Evolutionary conservation across 1,139 yeast genomes (phyloP), one percentile per base, ranked within the genome.

Genomic region (Hyphopichia fennica): DNA sequence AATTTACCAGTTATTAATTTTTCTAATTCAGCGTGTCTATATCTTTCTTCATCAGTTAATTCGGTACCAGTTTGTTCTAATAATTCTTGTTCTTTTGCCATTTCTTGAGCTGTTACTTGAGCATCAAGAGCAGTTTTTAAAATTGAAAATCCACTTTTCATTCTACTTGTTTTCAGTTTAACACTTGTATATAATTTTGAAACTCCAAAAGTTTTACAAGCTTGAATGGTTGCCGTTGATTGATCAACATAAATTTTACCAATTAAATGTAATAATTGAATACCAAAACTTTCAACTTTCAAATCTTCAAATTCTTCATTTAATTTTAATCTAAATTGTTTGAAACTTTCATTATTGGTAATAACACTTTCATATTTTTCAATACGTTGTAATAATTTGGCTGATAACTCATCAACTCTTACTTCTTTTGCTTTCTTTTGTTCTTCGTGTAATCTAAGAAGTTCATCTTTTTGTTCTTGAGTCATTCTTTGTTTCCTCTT

Each of bases 1-100:
- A 86, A 73, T 59, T 86, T 85, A 22, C 95, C 93, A 3, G 86
- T 83, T 62, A 84, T 76, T 29, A 76, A 65, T 42, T 84, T 71
- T 56, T 84, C 89, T 56, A 79, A 75, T 54, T 83, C 85, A 6
- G 80, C 84, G 49, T 77, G 78, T 54, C 78, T 75, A 44, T 68
- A 67, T 38, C 67, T 67, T 49, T 80, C 84, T 47, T 69, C 68
- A 13, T 60, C 66, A 1, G 75, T 56, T 18, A 69, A 51, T 39
- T 64, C 65, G 4, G 44, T 58, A 2, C 71, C 75, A 2, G 53
- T 45, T 7, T 56, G 52, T 38, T 70, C 72, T 46, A 77, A 74
- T 42, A 72, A 65, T 18, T 78, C 79, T 48, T 78, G 79, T 23
- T 76, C 77, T 45, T 71, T 73, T 20, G 72, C 75, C 65, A 70